phyloP scores from a whole-genome alignment of 495 filamentous ascomycete species.

The Hyaloscypha bicolor region DNA sequence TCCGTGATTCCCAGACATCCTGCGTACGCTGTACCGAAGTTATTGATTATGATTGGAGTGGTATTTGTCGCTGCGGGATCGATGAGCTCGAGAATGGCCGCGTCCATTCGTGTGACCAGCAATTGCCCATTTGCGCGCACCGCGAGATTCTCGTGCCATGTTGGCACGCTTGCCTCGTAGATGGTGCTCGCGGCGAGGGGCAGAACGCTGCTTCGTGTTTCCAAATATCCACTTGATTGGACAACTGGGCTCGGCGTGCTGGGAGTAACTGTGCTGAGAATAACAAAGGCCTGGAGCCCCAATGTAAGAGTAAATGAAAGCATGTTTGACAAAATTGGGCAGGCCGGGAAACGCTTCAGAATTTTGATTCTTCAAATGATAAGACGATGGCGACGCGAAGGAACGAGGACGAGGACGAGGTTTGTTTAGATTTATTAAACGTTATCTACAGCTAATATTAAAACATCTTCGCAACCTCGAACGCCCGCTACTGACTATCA shows the following conservation, averaged over 20 bases:
- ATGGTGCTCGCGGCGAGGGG: conserved; percentile 17
- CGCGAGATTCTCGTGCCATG: conserved; percentile 45
- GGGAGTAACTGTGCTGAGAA: not conserved
- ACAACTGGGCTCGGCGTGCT: conserved; percentile 1
- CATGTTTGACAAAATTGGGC: not conserved
- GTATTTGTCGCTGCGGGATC: conserved; percentile 30
- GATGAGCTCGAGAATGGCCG: conserved; percentile 44
- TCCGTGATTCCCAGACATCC: conserved; percentile 47
- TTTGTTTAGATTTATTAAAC: no score
- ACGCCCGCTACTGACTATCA: no score
- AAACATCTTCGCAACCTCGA: no score
- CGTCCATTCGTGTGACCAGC: conserved; percentile 42
- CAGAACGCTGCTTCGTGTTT: not conserved
- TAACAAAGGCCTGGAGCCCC: not conserved
- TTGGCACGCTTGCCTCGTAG: conserved; percentile 32
- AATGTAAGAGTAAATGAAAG: not conserved
- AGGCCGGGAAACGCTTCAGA: not conserved
- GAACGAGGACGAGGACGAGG: no score
- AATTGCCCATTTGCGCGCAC: conserved; percentile 39
- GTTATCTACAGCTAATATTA: no score
- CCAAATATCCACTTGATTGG: not conserved
- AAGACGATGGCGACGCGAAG: no score
- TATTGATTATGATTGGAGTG: conserved; percentile 18
- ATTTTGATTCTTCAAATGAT: not conserved
- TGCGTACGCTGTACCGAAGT: conserved; percentile 23